Base-by-base conservation (phyloP, 2,329 filamentous ascomycete species). In the Fusarium humuli region DNA sequence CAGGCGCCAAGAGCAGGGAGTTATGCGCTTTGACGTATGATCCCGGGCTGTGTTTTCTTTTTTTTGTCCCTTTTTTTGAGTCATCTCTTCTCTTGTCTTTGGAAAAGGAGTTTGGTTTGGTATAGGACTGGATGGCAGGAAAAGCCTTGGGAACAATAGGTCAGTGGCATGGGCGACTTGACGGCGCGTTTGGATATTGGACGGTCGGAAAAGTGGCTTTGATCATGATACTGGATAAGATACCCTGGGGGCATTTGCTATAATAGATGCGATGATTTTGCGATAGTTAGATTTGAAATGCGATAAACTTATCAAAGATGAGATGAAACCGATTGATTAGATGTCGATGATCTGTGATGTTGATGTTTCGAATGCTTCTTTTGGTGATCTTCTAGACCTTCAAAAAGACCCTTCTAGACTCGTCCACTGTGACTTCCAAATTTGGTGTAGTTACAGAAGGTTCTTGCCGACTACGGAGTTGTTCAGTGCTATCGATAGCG, bases 161-260 rank as follows among this genome's bases (percentile, higher is more conserved):
- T 37, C 41, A 47, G 53, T 37, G 53, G 41, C 41, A 56, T 47
- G 53, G 41, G 49, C 49, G 34, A 53, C 49, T 53, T 53, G 49
- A 42, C 49, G 49, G 49, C 49, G 49, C 49, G 49, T 53, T 52
- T 53, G 48, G 48, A 50, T n/a, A 50, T 50, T 49, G 42, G 49
- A 42, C 44, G 60, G 54, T 54, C 37, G 63, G 63, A 66, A 66
- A 66, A 65, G 62, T 65, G 61, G 52, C 45, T 65, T 58, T 44
- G 27, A 47, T 47, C 47, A 49, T 49, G 61, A 64, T 64, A 22
- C 41, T 55, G n/a, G 57, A 49, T 49, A 34, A 53, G 47, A 65
- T 64, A 65, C 61, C 61, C 61, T 29, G 14, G 47, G 29, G 57
- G 58, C 42, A 52, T 12, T 34, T 27, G 49, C 23, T 18, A 52